Evolutionary conservation across 805 yeast genomes (phyloP), one percentile per base, ranked within the genome.

Genomic region (Candida krabiensis): DNA sequence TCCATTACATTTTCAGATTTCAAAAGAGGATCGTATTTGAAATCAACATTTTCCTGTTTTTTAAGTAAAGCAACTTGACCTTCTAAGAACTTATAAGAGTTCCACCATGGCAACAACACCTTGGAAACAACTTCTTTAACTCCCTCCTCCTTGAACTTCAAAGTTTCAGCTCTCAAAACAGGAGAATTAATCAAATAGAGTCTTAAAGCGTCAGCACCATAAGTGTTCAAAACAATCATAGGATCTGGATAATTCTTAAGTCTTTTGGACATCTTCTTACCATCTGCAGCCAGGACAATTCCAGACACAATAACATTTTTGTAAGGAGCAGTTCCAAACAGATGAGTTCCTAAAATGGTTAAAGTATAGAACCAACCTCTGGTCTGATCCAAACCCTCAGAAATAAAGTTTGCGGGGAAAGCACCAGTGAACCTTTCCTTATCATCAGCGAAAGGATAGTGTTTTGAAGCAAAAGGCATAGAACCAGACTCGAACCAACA

Each of bases 401-500:
- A 84, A 56, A 93, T 93, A 68, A 93, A 93, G 66, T 93, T 91
- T 30, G 96, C 99, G 32, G 99, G 99, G 82, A 87, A 95, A 33
- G 86, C 77, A 40, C 75, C 62, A 25, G 69, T 58, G 69, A 91
- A 91, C 33, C 63, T 64, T 12, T 86, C 89, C 61, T 79, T 67
- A 60, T 79, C 77, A 69, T 91, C 96, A 1, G 91, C 64, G 63
- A 93, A 93, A 50, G 99, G 99, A 63, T 90, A 93, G 66, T 93
- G 99, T 62, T 85, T 83, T 27, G 96, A 85, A 38, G 97, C 98
- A 55, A 84, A 93, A 46, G 99, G 99, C 99, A 93, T 93, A 35
- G 96, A 83, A 52, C 99, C 99, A 14, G 96, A 88, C 73, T 93
- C 99, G 60, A 93, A 93, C 99, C 99, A 93, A 73, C 99, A 93